Evolutionary conservation across 2,329 filamentous ascomycete genomes (phyloP).

Genomic region (Trichoderma sp.): DNA sequence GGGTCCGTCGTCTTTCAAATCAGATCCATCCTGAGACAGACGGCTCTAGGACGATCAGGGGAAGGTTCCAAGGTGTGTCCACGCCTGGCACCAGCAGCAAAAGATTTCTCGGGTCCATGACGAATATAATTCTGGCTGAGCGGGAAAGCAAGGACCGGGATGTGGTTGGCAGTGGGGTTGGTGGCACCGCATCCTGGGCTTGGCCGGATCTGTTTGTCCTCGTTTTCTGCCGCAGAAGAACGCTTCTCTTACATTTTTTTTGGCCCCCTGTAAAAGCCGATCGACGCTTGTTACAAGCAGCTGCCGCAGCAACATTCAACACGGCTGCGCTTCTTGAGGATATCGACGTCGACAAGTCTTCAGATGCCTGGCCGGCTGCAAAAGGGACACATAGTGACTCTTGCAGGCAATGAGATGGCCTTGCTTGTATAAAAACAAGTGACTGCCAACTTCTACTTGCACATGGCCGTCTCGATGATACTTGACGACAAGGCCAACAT

Average conservation of each 20-base stretch:
- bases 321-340: not conserved
- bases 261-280: not conserved
- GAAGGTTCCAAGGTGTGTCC: not conserved
- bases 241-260: not conserved
- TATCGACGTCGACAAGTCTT: not conserved
- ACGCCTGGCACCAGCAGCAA: not conserved
- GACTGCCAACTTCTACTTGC: not conserved
- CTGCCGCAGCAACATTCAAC: not conserved
- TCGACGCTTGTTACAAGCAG: not conserved
- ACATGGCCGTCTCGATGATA: not conserved
- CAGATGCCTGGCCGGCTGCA: not conserved
- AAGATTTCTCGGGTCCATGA: conserved; percentile 12
- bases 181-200: not conserved
- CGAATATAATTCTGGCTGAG: conserved; percentile 18
- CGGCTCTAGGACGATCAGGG: conserved; percentile 14
- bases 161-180: not conserved
- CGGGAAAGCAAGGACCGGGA: conserved; percentile 22
- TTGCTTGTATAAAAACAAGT: not conserved
- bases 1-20: not conserved
- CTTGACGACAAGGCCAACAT: not conserved
- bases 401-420: not conserved
- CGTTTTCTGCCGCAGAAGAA: not conserved
- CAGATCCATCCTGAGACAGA: not conserved
- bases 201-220: not conserved
- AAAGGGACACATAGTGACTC: not conserved